phyloP scores from a whole-genome alignment of 805 yeast genomes.

The Ogataea parapolymorpha region DNA sequence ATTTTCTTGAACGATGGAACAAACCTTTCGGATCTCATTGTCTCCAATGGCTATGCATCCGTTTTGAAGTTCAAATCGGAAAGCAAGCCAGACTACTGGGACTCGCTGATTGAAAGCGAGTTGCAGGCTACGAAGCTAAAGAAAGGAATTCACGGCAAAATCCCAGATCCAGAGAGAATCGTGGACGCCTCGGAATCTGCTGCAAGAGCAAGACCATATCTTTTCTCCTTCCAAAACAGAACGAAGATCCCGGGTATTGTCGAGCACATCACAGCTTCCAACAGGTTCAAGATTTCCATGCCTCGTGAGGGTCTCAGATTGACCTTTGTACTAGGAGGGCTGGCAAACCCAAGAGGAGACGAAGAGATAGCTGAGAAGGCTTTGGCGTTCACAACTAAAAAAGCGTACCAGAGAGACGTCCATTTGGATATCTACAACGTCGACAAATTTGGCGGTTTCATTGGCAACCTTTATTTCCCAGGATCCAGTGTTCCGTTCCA shows the following conservation, averaged over 20 bases:
- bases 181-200: conserved; percentile 79
- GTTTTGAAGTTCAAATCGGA: conserved; percentile 73
- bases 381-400: conserved; percentile 48
- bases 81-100: conserved; percentile 76
- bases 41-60: conserved; percentile 67
- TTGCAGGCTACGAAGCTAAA: conserved; percentile 51
- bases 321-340: conserved; percentile 74
- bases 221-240: conserved; percentile 66
- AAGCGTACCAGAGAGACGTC: conserved; percentile 69
- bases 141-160: conserved; percentile 61
- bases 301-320: conserved; percentile 72
- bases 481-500: conserved; percentile 56
- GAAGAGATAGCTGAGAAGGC: conserved; percentile 46
- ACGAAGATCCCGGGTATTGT: conserved; percentile 64
- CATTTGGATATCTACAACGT: conserved; percentile 63
- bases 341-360: conserved; percentile 42
- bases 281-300: conserved; percentile 59
- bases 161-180: conserved; percentile 55
- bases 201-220: conserved; percentile 68
- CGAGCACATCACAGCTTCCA: conserved; percentile 67
- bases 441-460: conserved; percentile 79
- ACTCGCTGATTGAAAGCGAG: conserved; percentile 68
- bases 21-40: conserved; percentile 60
- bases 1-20: conserved; percentile 46
- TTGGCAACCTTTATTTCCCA: conserved; percentile 62